Evolutionary conservation across 1,284 basidiomycete genomes (phyloP), one percentile per base, ranked within the genome.

Genomic region (Pterula multifida): DNA sequence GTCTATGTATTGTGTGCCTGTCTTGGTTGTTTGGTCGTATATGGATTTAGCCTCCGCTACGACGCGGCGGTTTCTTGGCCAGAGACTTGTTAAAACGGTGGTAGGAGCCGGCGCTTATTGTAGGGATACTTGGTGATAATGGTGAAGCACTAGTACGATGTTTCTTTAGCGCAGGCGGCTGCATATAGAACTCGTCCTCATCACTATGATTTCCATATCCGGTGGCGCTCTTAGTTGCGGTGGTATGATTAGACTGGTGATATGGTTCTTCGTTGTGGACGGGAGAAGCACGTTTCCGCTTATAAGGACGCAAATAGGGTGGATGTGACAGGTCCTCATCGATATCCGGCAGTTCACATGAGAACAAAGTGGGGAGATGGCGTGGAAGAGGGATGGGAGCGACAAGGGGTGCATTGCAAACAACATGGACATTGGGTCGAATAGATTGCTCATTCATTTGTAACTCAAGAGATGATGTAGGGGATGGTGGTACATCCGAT

Each of bases 261-360:
- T 50, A 49, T 9, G 54, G 55, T 26, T 57, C 57, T 28, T 57
- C 58, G 21, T 62, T 61, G 23, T 65, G 45, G 63, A 63, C 32
- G 65, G 61, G 45, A 45, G 53, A 53, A 35, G 61, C 58, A 49
- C 75, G 78, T 55, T 78, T 81, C 50, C 79, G 76, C 59, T 81
- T 81, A 15, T 66, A 62, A 15, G 71, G 70, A 47, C 67, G 67
- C 3, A 71, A 77, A 65, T 83, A 82, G 0, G 81, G 80, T 3
- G 81, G 78, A 56, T 76, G 75, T 0, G 81, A 83, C 46, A 83
- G 72, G 58, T 83, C 79, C 58, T 81, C 77, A 62, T 81, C 79
- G n/a, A 76, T 67, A 61, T 81, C 80, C 0, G 80, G 81, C 26
- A 78, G 62, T 49, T 81, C 78, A 57, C 78, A 81, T 53, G 79